Evolutionary conservation across 768 basidiomycete species (phyloP).

Genomic region (Mycena chlorophos): DNA sequence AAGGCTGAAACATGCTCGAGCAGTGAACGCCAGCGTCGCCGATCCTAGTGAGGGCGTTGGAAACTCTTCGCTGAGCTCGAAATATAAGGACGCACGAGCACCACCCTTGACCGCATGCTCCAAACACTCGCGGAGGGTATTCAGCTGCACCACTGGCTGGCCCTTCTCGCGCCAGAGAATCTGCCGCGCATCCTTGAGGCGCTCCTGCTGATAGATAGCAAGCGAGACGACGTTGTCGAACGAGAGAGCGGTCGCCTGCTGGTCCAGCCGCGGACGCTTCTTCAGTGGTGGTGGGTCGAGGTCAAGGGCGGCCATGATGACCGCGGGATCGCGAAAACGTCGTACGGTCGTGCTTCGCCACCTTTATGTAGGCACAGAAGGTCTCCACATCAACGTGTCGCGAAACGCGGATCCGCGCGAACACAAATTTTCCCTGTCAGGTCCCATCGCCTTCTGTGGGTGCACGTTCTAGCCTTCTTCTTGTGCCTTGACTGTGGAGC

Average conservation of each 20-base stretch:
- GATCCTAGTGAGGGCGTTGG: slow-evolving; percentile 56
- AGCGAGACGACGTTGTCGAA: slow-evolving; percentile 85
- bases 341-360: too few species aligned
- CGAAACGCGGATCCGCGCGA: too few species aligned
- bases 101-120: slow-evolving; percentile 73
- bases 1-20: slow-evolving; percentile 82
- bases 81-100: slow-evolving; percentile 45
- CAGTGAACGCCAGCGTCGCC: slow-evolving; percentile 73
- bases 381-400: too few species aligned
- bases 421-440: too few species aligned
- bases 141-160: slow-evolving; percentile 69
- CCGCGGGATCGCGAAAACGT: too few species aligned
- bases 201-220: slow-evolving; percentile 82
- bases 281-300: background rate
- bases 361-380: too few species aligned
- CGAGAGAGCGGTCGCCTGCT: slow-evolving; percentile 33
- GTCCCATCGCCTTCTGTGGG: too few species aligned
- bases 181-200: slow-evolving; percentile 68
- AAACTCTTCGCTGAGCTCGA: background rate
- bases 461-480: too few species aligned
- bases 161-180: slow-evolving; percentile 83
- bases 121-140: slow-evolving; percentile 62
- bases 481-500: too few species aligned
- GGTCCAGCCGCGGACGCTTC: too few species aligned
- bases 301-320: background rate